Conservation (phyloP, 2,329 filamentous ascomycete genomes). For the Xylariaceae sp. region DNA sequence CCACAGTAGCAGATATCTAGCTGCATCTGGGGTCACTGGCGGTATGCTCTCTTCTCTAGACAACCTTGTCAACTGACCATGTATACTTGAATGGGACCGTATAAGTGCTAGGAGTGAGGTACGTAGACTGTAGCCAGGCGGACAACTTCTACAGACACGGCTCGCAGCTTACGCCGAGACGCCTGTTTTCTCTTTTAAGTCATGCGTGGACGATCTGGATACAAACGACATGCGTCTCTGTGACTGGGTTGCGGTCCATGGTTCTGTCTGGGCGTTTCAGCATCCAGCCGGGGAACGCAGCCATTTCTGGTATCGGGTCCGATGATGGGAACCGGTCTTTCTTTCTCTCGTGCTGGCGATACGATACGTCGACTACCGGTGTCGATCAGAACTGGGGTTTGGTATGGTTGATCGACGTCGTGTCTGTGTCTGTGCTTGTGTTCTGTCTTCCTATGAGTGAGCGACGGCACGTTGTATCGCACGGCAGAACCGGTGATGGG, state of each 20-base stretch:
- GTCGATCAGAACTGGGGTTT: neutral
- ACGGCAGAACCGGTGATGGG: neutral
- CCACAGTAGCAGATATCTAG: neutral
- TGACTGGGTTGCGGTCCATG: neutral
- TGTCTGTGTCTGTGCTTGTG: neutral
- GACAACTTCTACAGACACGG: conserved; percentile 10
- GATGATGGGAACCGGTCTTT: neutral
- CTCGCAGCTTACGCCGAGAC: conserved; percentile 13
- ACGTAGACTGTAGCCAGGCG: neutral
- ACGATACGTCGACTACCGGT: conserved; percentile 1
- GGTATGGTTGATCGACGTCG: neutral
- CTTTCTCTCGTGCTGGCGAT: neutral
- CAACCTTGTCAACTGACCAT: too few species aligned
- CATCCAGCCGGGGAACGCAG: neutral
- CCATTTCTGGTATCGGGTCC: neutral
- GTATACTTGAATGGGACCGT: too few species aligned
- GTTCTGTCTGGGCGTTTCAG: conserved; percentile 6
- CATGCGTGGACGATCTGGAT: conserved; percentile 2
- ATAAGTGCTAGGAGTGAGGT: too few species aligned
- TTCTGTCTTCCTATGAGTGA: neutral
- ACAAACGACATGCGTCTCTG: neutral
- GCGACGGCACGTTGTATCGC: too few species aligned
- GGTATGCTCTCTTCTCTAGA: too few species aligned
- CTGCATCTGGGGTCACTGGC: too few species aligned
- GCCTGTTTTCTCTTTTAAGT: neutral